A percentile compares a stretch with the other conserved stretches of the same genome.
Evolutionary conservation across 148 eudicot genomes (phyloP).

Genomic region (Nepenthes mirabilis): DNA sequence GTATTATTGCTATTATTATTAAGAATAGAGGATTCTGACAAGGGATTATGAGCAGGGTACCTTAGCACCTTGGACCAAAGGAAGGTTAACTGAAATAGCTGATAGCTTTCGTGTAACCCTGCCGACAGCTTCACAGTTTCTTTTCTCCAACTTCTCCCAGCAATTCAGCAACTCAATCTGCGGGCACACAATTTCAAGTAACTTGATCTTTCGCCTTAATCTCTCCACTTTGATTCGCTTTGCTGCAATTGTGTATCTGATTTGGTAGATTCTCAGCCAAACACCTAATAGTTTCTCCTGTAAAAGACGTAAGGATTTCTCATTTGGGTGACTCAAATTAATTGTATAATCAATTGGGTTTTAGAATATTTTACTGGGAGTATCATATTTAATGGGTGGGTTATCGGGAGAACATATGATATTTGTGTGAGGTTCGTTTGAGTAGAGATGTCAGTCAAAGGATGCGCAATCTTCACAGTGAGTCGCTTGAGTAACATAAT

Average conservation of each 20-base stretch:
- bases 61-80: conserved; percentile 54
- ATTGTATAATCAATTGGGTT: too few species aligned
- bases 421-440: too few species aligned
- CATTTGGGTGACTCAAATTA: too few species aligned
- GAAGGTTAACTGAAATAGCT: conserved; percentile 52
- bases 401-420: too few species aligned
- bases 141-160: conserved; percentile 57
- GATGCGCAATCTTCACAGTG: too few species aligned
- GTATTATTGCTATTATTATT: too few species aligned
- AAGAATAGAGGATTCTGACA: too few species aligned
- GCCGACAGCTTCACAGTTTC: conserved; percentile 53
- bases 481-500: too few species aligned
- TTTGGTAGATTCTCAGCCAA: conserved; percentile 38
- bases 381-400: too few species aligned
- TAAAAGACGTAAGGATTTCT: neutral
- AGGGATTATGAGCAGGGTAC: conserved; percentile 10
- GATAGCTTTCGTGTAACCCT: conserved; percentile 61
- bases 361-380: too few species aligned
- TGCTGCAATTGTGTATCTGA: conserved; percentile 42
- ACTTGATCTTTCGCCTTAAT: conserved; percentile 36
- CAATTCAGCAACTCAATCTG: conserved; percentile 39
- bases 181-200: conserved; percentile 34
- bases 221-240: conserved; percentile 37
- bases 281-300: conserved; percentile 55
- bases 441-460: too few species aligned